Evolutionary conservation across 352 stramenopile genomes (phyloP).

Genomic region (Elongisporangium undulatum): DNA sequence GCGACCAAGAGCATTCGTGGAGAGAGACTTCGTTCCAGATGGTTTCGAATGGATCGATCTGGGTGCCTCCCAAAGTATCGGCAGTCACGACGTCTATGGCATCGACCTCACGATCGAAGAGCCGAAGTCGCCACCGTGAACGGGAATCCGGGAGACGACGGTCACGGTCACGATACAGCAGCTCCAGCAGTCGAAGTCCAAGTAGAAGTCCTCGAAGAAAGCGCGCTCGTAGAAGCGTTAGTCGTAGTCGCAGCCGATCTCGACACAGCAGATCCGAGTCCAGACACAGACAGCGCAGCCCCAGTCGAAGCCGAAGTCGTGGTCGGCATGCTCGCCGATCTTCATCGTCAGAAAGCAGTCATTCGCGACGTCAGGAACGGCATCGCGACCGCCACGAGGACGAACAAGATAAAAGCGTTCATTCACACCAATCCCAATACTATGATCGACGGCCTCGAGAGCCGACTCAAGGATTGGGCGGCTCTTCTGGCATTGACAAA

Average conservation of each 20-base stretch:
- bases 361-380: conserved; percentile 10
- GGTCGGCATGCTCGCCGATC: conserved; percentile 19
- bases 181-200: conserved; percentile 4
- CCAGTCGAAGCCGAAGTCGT: conserved; percentile 19
- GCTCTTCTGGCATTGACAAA: conserved; percentile 1
- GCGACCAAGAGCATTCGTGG: conserved; percentile 45
- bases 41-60: conserved; percentile 44
- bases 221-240: conserved; percentile 13
- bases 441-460: neutral
- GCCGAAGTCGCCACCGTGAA: conserved; percentile 6
- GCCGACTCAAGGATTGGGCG: neutral
- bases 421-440: neutral
- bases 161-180: conserved; percentile 1
- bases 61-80: conserved; percentile 46
- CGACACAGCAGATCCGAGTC: neutral
- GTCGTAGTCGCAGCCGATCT: conserved; percentile 5
- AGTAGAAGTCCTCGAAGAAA: conserved; percentile 3
- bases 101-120: conserved; percentile 20
- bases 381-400: conserved; percentile 7
- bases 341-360: conserved; percentile 16
- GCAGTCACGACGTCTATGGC: conserved; percentile 4
- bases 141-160: conserved; percentile 6
- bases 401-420: conserved; percentile 6
- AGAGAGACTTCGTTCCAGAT: conserved; percentile 59
- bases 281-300: conserved; percentile 4